A percentile compares a stretch with the other conserved stretches of the same genome.
Conservation (phyloP, 208 protist genomes). For the Trichomonas vaginalis region DNA sequence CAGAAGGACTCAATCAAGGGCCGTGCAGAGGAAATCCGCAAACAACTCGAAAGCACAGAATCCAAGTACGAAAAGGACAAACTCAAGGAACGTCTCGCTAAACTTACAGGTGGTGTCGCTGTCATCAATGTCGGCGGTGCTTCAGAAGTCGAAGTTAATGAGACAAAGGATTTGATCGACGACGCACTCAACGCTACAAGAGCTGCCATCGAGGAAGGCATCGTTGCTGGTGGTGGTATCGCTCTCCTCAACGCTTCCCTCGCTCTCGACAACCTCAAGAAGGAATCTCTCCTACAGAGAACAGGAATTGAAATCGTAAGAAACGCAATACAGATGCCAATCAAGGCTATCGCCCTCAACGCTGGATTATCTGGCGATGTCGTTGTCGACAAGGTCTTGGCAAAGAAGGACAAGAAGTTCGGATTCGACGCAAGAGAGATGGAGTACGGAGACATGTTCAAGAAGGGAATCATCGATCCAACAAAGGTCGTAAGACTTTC, state of each 20-base stretch:
- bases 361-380: conserved; percentile 85
- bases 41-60: conserved; percentile 56
- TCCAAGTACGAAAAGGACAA: conserved; percentile 86
- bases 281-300: conserved; percentile 68
- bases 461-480: conserved; percentile 95
- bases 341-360: conserved; percentile 71
- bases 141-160: conserved; percentile 89
- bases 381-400: conserved; percentile 80
- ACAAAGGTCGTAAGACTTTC: conserved; percentile 86
- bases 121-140: conserved; percentile 66
- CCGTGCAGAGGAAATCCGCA: conserved; percentile 67
- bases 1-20: conserved; percentile 61
- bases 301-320: conserved; percentile 78
- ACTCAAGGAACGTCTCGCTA: conserved; percentile 84
- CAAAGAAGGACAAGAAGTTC: conserved; percentile 46
- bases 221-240: conserved; percentile 86
- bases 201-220: conserved; percentile 93
- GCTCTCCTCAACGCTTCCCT: conserved; percentile 73
- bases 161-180: conserved; percentile 94
- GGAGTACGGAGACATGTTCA: conserved; percentile 87
- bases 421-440: conserved; percentile 56
- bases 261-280: conserved; percentile 56
- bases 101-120: conserved; percentile 71
- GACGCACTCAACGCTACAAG: conserved; percentile 94
- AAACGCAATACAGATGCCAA: conserved; percentile 53